Conservation (phyloP, 2,329 filamentous ascomycete genomes). For the Thielaviopsis ethacetica region DNA sequence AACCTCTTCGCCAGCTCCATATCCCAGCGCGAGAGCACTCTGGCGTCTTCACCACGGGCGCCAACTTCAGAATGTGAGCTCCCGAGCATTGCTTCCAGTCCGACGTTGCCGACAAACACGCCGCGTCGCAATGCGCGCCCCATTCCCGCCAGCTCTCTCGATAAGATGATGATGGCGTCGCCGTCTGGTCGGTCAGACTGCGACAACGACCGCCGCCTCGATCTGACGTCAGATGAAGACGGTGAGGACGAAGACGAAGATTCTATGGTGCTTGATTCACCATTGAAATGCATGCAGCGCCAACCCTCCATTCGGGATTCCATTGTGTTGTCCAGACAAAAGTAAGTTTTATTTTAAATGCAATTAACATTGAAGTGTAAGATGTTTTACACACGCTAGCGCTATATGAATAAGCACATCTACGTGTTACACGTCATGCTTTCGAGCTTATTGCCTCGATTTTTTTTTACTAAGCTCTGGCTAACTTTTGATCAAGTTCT, state of each 20-base stretch:
- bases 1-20: conserved; percentile 20
- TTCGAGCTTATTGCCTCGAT: background rate
- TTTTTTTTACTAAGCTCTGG: background rate
- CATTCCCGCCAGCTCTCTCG: conserved; percentile 2
- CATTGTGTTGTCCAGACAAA: conserved; percentile 3
- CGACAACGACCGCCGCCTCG: conserved; percentile 3
- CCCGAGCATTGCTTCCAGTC: conserved; percentile 64
- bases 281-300: conserved; percentile 6
- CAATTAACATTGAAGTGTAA: no score
- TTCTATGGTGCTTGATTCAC: conserved; percentile 10
- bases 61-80: conserved; percentile 32
- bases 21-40: conserved; percentile 12
- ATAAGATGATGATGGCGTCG: conserved; percentile 11
- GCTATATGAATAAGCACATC: background rate
- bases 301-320: conserved; percentile 2
- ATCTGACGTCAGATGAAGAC: conserved; percentile 5
- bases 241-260: conserved; percentile 10
- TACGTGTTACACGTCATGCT: no score
- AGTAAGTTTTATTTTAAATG: conserved; percentile 1
- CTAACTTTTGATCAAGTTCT: conserved; percentile 1
- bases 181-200: conserved; percentile 2
- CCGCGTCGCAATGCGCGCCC: conserved; percentile 3
- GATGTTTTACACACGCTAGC: background rate
- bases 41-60: conserved; percentile 15
- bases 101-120: conserved; percentile 19